Conservation (phyloP, 768 basidiomycete species). For the Sporobolomyces pararoseus region DNA sequence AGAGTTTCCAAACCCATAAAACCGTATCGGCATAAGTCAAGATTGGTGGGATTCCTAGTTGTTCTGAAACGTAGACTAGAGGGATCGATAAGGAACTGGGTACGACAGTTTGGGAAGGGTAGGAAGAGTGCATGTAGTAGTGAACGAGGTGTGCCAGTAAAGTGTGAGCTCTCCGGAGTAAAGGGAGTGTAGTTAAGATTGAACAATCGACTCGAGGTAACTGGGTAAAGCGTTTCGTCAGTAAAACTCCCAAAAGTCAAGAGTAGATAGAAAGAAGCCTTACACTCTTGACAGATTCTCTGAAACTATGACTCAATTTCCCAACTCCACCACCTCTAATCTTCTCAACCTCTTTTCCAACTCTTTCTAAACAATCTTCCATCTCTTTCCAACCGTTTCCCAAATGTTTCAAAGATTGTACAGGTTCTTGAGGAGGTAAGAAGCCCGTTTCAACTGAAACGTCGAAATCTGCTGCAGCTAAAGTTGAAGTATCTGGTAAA, state of each 20-base stretch:
- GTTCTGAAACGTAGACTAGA: conserved; percentile 63
- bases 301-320: conserved; percentile 64
- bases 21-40: conserved; percentile 89
- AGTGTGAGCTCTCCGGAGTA: conserved; percentile 77
- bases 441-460: conserved; percentile 88
- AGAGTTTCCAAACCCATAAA: conserved; percentile 64
- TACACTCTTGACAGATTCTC: conserved; percentile 62
- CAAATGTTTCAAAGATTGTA: conserved; percentile 68
- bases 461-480: conserved; percentile 83
- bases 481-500: conserved; percentile 59
- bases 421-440: conserved; percentile 73
- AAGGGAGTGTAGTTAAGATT: conserved; percentile 51
- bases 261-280: conserved; percentile 49
- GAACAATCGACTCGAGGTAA: conserved; percentile 30
- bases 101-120: conserved; percentile 51
- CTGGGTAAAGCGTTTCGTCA: neutral
- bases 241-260: neutral
- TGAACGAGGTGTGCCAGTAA: conserved; percentile 84
- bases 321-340: conserved; percentile 56
- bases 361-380: conserved; percentile 47
- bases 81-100: conserved; percentile 71
- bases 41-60: conserved; percentile 77
- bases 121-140: conserved; percentile 69
- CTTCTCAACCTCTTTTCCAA: conserved; percentile 61
- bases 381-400: conserved; percentile 21